Conservation (phyloP, 1,139 yeast genomes). For the Debaryomyces udenii region DNA sequence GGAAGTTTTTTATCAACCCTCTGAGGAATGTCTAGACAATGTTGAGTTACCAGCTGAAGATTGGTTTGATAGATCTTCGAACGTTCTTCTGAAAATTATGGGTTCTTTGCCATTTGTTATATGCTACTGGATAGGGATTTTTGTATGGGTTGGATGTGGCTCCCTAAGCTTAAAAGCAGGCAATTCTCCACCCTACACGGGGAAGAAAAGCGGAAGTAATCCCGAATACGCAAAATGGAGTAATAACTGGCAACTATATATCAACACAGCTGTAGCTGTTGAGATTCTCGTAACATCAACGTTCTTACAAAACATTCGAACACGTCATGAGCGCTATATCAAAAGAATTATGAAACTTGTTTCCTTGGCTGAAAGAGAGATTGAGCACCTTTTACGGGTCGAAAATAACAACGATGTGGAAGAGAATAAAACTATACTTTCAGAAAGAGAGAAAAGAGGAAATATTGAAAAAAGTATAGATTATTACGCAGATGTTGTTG, state of each 20-base stretch:
- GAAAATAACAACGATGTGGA: slow-evolving; percentile 19
- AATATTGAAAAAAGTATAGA: slow-evolving; percentile 27
- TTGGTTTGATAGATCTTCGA: slow-evolving; percentile 31
- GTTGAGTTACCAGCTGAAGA: slow-evolving; percentile 17
- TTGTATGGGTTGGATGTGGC: slow-evolving; percentile 39
- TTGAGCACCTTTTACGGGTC: slow-evolving; percentile 26
- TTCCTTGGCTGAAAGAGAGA: slow-evolving; percentile 25
- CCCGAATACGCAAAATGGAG: slow-evolving; percentile 23
- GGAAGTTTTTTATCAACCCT: background rate
- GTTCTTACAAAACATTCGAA: slow-evolving; percentile 37
- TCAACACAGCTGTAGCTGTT: slow-evolving; percentile 41
- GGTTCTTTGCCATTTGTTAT: slow-evolving; percentile 32
- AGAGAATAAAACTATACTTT: background rate
- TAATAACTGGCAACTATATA: slow-evolving; percentile 39
- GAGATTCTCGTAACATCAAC: slow-evolving; percentile 30
- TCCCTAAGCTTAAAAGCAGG: slow-evolving; percentile 17
- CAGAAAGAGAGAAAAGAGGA: slow-evolving; percentile 16
- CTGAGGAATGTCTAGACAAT: slow-evolving; percentile 9
- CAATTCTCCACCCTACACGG: slow-evolving; percentile 3
- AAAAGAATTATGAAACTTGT: slow-evolving; percentile 23
- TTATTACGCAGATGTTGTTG: slow-evolving; percentile 39
- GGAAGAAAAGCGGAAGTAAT: slow-evolving; percentile 1
- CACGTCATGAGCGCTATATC: slow-evolving; percentile 31
- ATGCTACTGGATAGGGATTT: slow-evolving; percentile 37
- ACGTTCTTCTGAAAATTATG: slow-evolving; percentile 20